Evolutionary conservation across 805 yeast species (phyloP).

Genomic region (Saturnispora besseyi): DNA sequence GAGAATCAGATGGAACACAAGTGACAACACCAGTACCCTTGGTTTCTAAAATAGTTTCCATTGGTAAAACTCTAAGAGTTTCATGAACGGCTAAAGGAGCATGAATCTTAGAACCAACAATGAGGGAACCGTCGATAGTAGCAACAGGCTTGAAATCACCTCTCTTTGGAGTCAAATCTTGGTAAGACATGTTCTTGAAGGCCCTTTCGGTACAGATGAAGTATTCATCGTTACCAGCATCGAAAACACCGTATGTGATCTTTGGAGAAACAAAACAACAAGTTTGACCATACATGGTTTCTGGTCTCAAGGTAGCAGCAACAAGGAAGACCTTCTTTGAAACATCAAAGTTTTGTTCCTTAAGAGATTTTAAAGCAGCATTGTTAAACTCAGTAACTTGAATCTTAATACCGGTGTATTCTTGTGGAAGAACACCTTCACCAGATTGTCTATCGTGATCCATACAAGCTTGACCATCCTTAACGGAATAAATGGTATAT

Average conservation of each 20-base stretch:
- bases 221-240: constrained; percentile 67
- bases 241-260: constrained; percentile 83
- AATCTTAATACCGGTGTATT: constrained; percentile 89
- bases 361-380: constrained; percentile 46
- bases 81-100: constrained; percentile 74
- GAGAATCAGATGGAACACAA: constrained; percentile 98
- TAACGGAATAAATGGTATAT: constrained; percentile 93
- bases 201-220: constrained; percentile 90
- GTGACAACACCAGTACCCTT: constrained; percentile 99
- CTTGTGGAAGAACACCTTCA: constrained; percentile 96
- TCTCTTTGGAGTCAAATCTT: constrained; percentile 82
- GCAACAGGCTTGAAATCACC: constrained; percentile 61
- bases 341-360: constrained; percentile 37
- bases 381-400: constrained; percentile 51
- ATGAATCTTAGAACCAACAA: constrained; percentile 77
- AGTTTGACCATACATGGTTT: constrained; percentile 98
- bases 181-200: constrained; percentile 94
- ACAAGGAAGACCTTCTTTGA: constrained; percentile 60
- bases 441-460: constrained; percentile 97
- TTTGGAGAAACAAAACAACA: constrained; percentile 97
- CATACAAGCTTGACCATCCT: constrained; percentile 99
- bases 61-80: constrained; percentile 79
- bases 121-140: constrained; percentile 55
- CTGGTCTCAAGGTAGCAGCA: constrained; percentile 97
- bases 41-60: constrained; percentile 91